phyloP scores from a whole-genome alignment of 1,284 basidiomycete genomes.

The Serendipita sp. region DNA sequence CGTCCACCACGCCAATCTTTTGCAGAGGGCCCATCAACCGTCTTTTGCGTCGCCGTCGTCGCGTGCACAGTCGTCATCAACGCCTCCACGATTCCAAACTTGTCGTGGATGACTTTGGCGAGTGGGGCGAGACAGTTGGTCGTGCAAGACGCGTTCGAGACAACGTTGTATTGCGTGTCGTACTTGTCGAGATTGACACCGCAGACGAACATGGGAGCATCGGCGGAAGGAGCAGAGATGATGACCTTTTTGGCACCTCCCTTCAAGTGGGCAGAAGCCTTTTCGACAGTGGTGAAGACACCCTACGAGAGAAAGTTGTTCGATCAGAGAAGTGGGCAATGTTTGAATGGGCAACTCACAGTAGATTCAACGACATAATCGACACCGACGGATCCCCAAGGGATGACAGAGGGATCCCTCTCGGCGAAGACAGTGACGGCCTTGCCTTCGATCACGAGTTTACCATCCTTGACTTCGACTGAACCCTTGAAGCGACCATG shows the following conservation, averaged over 20 bases:
- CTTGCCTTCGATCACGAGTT: slow-evolving; percentile 80
- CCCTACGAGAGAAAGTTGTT: slow-evolving; percentile 34
- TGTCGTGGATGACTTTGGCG: slow-evolving; percentile 97
- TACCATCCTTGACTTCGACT: slow-evolving; percentile 75
- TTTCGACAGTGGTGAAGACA: slow-evolving; percentile 94
- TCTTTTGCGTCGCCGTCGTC: slow-evolving; percentile 94
- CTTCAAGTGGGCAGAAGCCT: slow-evolving; percentile 88
- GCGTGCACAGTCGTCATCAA: slow-evolving; percentile 99
- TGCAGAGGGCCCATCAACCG: slow-evolving; percentile 89
- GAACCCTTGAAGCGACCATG: slow-evolving; percentile 91
- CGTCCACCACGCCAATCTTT: slow-evolving; percentile 96
- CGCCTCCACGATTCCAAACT: slow-evolving; percentile 86
- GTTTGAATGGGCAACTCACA: slow-evolving; percentile 26
- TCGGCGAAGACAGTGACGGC: slow-evolving; percentile 72
- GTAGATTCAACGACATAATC: slow-evolving; percentile 96
- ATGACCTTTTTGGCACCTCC: slow-evolving; percentile 99
- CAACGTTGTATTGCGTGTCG: slow-evolving; percentile 81
- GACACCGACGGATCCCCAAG: slow-evolving; percentile 71
- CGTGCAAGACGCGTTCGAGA: slow-evolving; percentile 99
- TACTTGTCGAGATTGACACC: slow-evolving; percentile 97
- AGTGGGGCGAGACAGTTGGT: slow-evolving; percentile 99
- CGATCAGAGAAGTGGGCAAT: neutral
- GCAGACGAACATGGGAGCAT: slow-evolving; percentile 94
- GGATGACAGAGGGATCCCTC: slow-evolving; percentile 78
- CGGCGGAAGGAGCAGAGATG: slow-evolving; percentile 97